A percentile compares a stretch with the other conserved stretches of the same genome.
phyloP scores from a whole-genome alignment of 306 rosid genomes.

The Vigna reflexopilosa region DNA sequence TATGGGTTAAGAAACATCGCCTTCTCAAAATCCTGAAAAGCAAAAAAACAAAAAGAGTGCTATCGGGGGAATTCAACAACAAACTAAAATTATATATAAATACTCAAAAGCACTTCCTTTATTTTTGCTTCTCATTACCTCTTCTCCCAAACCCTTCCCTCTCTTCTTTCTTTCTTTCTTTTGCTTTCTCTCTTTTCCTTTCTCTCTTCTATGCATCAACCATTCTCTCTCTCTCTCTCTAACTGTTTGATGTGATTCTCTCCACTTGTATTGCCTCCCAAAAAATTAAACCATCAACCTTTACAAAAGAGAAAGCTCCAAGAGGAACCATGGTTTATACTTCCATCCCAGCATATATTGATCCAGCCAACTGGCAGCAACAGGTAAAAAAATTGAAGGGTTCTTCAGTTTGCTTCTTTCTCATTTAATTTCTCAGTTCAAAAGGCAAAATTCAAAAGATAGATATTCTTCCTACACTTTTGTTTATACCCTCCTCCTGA shows the following conservation, averaged over 20 bases:
- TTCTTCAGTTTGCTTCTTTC: constrained; percentile 46
- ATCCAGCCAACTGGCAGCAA: constrained; percentile 93
- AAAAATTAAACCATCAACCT: constrained; percentile 57
- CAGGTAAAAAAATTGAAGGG: constrained; percentile 54
- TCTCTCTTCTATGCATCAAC: constrained; percentile 43
- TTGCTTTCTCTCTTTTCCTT: constrained; percentile 48
- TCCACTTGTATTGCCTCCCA: constrained; percentile 55
- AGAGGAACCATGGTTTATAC: constrained; percentile 83
- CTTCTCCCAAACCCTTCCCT: constrained; percentile 32
- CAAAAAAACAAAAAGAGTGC: constrained; percentile 73
- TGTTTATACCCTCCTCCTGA: constrained; percentile 64
- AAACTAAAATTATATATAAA: constrained; percentile 63
- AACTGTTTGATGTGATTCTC: constrained; percentile 64
- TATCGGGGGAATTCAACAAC: constrained; percentile 35
- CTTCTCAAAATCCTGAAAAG: constrained; percentile 88
- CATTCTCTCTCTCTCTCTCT: constrained; percentile 47
- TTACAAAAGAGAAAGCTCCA: constrained; percentile 70
- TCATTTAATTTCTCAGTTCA: constrained; percentile 36
- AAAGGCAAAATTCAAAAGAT: constrained; percentile 43
- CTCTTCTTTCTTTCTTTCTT: constrained; percentile 47
- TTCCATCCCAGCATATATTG: constrained; percentile 88
- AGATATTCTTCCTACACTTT: constrained; percentile 66
- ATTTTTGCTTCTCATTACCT: constrained; percentile 59
- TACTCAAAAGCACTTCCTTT: constrained; percentile 69
- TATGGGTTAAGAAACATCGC: constrained; percentile 77